Percentiles rank a stretch among this genome's conserved stretches.
phyloP scores from a whole-genome alignment of 495 filamentous ascomycete genomes.

The Monascus purpureus region DNA sequence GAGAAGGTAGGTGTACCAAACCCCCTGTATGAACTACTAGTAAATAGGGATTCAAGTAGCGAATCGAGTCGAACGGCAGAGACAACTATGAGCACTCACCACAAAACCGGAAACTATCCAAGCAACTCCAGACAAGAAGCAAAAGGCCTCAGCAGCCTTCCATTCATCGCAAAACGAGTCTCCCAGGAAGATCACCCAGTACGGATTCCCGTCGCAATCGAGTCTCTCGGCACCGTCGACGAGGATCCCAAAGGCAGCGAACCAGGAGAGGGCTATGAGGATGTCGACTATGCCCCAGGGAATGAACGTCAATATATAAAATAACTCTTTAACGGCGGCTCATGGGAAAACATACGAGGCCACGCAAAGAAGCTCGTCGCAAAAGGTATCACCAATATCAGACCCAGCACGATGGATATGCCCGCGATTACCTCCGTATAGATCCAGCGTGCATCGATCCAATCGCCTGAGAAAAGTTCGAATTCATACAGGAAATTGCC shows the following conservation, averaged over 20 bases:
- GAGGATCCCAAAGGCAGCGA: conserved; percentile 47
- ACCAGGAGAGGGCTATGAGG: conserved; percentile 47
- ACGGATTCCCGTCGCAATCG: conserved; percentile 41
- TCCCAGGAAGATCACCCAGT: conserved; percentile 28
- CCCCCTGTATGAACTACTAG: no score
- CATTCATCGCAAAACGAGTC: conserved; percentile 38
- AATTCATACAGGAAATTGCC: conserved; percentile 35
- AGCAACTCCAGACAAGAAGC: conserved; percentile 50
- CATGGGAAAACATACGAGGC: conserved; percentile 27
- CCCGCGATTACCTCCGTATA: conserved; percentile 47
- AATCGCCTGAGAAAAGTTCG: conserved; percentile 13
- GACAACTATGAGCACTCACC: conserved; percentile 15
- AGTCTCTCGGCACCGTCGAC: conserved; percentile 38
- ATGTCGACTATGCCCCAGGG: conserved; percentile 42
- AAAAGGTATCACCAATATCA: conserved; percentile 44
- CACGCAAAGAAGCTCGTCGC: conserved; percentile 29
- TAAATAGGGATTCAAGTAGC: no score
- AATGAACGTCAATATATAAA: no score
- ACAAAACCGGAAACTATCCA: conserved; percentile 50
- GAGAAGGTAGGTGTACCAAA: no score
- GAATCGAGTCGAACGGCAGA: no score
- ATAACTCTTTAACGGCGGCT: no score
- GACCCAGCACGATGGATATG: conserved; percentile 34
- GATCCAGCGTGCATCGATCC: conserved; percentile 38
- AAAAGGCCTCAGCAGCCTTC: conserved; percentile 55